These are phyloP conservation scores for Lagenidium giganteum DNA, from an alignment of 352 stramenopile species.

Conservation along the genomic window DNA sequence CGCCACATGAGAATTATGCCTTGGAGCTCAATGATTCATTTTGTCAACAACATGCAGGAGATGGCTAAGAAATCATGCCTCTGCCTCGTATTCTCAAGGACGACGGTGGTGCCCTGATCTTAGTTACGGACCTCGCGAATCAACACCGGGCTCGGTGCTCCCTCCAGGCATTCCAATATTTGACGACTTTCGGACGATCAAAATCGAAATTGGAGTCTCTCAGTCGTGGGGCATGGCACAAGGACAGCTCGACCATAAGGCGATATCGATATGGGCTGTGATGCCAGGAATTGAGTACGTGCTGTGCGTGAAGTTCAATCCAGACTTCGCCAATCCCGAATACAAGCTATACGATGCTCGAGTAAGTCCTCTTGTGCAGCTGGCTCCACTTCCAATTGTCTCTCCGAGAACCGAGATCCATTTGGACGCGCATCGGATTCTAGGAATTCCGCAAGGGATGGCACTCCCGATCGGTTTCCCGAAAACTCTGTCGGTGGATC, in stretches of 20 bases:
- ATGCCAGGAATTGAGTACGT: conserved; percentile 37
- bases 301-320: conserved; percentile 30
- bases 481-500: conserved; percentile 27
- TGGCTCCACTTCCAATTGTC: conserved; percentile 26
- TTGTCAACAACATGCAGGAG: conserved; percentile 2
- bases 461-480: conserved; percentile 22
- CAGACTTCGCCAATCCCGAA: conserved; percentile 28
- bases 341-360: conserved; percentile 37
- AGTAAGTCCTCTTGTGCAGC: conserved; percentile 20
- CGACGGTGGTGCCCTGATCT: conserved; percentile 21
- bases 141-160: conserved; percentile 25
- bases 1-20: conserved; percentile 11
- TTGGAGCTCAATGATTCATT: conserved; percentile 4
- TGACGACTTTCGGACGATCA: conserved; percentile 30
- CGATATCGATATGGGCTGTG: conserved; percentile 22
- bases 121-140: conserved; percentile 24
- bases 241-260: conserved; percentile 34
- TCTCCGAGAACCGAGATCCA: conserved; percentile 26
- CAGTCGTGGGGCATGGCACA: conserved; percentile 27
- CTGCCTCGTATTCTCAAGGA: conserved; percentile 22
- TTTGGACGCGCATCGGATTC: conserved; percentile 30
- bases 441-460: conserved; percentile 27
- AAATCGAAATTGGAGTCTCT: conserved; percentile 29
- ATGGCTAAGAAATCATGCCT: conserved; percentile 13
- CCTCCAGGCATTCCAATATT: conserved; percentile 26